Evolutionary conservation across 1,284 basidiomycete species (phyloP), one percentile per base, ranked within the genome.

Genomic region (Volvariella volvacea): DNA sequence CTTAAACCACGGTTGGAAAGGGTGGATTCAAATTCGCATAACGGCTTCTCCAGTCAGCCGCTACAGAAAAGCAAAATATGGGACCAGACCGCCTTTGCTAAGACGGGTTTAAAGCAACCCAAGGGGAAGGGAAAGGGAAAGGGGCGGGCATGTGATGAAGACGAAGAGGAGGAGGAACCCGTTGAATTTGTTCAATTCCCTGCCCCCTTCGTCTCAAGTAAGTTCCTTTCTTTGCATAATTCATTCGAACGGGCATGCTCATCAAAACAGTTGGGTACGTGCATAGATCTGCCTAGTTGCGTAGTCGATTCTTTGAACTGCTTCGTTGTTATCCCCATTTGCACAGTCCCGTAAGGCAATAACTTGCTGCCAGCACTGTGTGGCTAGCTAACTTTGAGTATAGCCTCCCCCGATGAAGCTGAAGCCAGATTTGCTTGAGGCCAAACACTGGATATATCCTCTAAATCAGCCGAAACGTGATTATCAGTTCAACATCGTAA

Each of bases 401-500:
- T 56, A 90, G 80, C 74, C 80, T 16, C 83, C 80, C 1, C 76
- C 83, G 3, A 90, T 90, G 81, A 91, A 90, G 59, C 64, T 87
- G 14, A 62, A 70, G 41, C 74, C 86, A 6, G 90, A 96, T 55
- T 67, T 78, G 19, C 73, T 89, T n/a, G 85, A 88, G 36, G 80
- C 81, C 3, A 81, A 81, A 55, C 87, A 87, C 38, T 99, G 93
- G 85, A 81, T 97, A 48, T 99, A 89, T 62, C 96, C 96, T 1
- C 76, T 88, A 4, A 98, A 99, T 60, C 76, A 79, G 41, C 80
- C 86, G 1, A 91, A 88, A 55, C 83, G 96, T 49, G 86, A 91
- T 54, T 99, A 99, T 59, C 96, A 99, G 56, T 95, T 79, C 61
- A 96, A 98, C 53, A 98, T 99, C 49, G 87, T 93, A 43, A 82